These are phyloP conservation scores for Fusarium proliferatum DNA, from an alignment of 2,329 filamentous ascomycete genomes.

Conservation along the genomic window DNA sequence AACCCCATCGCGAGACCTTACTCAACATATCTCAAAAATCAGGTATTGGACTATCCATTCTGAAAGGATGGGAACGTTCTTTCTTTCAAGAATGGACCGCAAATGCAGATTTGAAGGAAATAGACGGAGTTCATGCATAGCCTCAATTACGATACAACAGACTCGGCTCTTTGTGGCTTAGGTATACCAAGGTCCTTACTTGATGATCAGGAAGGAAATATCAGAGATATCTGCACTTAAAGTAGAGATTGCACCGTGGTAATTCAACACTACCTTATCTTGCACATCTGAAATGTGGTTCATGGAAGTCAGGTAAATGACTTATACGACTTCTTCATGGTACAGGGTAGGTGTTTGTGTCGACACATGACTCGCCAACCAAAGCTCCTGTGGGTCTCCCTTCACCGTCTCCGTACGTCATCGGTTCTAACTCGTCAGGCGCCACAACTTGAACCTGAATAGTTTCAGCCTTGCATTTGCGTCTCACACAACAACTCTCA, in stretches of 20 bases:
- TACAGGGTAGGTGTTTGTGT: background rate
- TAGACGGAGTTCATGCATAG: background rate
- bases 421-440: slow-evolving; percentile 24
- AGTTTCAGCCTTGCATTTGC: slow-evolving; percentile 38
- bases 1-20: background rate
- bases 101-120: background rate
- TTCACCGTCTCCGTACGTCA: slow-evolving; percentile 29
- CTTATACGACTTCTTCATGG: background rate
- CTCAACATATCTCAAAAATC: background rate
- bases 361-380: slow-evolving; percentile 9
- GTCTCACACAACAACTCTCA: slow-evolving; percentile 20
- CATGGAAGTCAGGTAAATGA: background rate
- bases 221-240: background rate
- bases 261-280: background rate
- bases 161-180: background rate
- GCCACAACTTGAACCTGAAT: slow-evolving; percentile 18
- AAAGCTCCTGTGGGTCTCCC: slow-evolving; percentile 24
- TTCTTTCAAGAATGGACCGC: background rate
- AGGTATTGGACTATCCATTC: too few relatives aligned
- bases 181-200: background rate
- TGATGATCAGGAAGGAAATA: background rate
- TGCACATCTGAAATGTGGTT: background rate
- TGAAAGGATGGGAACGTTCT: background rate
- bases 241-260: background rate
- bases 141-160: too few relatives aligned